Evolutionary conservation across 169 alveolate genomes (phyloP), one percentile per base, ranked within the genome.

Genomic region (Plasmodium vinckei): DNA sequence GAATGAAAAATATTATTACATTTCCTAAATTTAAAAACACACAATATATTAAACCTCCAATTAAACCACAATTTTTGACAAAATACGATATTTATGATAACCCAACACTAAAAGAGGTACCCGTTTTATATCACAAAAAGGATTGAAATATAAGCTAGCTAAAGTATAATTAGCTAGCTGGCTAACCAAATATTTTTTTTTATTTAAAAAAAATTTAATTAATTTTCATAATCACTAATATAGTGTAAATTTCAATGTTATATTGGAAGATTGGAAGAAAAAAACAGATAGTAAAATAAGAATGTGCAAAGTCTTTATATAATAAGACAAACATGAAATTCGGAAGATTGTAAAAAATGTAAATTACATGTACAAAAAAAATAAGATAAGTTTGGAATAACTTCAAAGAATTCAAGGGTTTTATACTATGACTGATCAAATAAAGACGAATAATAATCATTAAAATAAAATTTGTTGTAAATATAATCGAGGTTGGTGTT

Each of bases 1-100:
- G 98, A 23, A 87, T 73, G 88, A 96, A 96, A 73, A 93, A 95
- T 63, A 95, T 95, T 1, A 94, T 96, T 5, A 56, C 82, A 5
- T 82, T 82, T 23, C 90, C 90, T 1, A 67, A 67, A 39, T 65
- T 21, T 67, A 65, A 65, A 17, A 19, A 67, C 6, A 82, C 90
- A 6, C 90, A 82, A 46, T 82, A 65, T 82, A 82, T 67, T 12
- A 95, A 92, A 68, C 97, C 97, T 9, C 94, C 94, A n/a, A 94
- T 95, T 1, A 87, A 96, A 59, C 95, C 96, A 4, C 86, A 71
- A n/a, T 89, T 87, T 79, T 73, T 94, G 53, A 91, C 96, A 27
- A 73, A 75, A 25, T 39, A 73, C 51, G 98, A 95, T 60, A 65
- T 64, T 15, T 94, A 97, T 95, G 95, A 95, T 70, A 94, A 94